A percentile compares a stretch with the other conserved stretches of the same genome.
These are phyloP conservation scores for Cinchona pubescens DNA, from an alignment of 257 asterid species.

Conservation along the genomic window DNA sequence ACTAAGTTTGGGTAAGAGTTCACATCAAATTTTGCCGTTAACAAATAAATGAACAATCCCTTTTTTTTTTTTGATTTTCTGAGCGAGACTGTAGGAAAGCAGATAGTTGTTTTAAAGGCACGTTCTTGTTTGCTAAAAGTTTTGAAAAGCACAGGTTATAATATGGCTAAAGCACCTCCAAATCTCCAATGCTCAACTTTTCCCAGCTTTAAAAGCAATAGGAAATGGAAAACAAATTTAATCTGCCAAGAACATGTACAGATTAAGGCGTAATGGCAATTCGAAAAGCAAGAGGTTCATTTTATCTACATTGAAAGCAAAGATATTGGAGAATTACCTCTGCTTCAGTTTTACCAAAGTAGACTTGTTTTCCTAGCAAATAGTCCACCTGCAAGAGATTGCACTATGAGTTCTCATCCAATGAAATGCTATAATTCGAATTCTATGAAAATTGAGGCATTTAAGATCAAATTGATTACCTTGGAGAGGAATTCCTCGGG, in stretches of 20 bases:
- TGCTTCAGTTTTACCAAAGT: slow-evolving; percentile 76
- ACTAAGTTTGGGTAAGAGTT: not conserved
- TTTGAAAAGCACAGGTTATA: no score
- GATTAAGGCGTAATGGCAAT: no score
- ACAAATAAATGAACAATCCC: no score
- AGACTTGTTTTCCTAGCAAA: slow-evolving; percentile 78
- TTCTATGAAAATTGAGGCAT: not conserved
- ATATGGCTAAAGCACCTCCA: no score
- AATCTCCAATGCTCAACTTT: no score
- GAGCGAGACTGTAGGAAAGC: not conserved
- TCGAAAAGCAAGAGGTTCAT: not conserved
- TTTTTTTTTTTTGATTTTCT: not conserved
- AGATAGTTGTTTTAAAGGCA: not conserved
- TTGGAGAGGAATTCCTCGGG: slow-evolving; percentile 68
- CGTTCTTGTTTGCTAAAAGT: no score
- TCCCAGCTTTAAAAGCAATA: no score
- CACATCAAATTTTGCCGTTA: not conserved
- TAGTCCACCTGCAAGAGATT: slow-evolving; percentile 65
- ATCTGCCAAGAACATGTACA: no score
- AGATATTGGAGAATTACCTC: slow-evolving; percentile 49
- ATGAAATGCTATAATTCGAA: not conserved
- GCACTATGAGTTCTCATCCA: not conserved
- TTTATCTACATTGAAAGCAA: not conserved
- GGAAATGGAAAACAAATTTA: no score
- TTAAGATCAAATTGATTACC: slow-evolving; percentile 31